These are phyloP conservation scores for Ceratorhiza oryzae-sativae DNA, from an alignment of 1,284 basidiomycete species.

Conservation along the genomic window DNA sequence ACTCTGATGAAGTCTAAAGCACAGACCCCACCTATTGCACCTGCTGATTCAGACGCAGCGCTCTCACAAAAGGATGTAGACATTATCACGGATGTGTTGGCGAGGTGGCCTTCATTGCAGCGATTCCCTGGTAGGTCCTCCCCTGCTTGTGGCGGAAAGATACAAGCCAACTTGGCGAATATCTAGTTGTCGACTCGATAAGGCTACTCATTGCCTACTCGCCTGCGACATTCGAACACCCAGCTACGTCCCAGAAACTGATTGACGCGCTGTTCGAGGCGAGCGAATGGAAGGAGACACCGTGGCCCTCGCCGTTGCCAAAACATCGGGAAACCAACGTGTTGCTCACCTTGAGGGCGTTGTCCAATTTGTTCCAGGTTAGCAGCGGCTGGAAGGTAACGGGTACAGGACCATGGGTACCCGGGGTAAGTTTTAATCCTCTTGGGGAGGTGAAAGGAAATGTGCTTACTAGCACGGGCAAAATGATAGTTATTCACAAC, in stretches of 20 bases:
- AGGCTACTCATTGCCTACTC: slow-evolving; percentile 78
- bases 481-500: slow-evolving; percentile 62
- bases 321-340: slow-evolving; percentile 87
- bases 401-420: slow-evolving; percentile 60
- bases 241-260: slow-evolving; percentile 61
- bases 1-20: slow-evolving; percentile 63
- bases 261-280: slow-evolving; percentile 70
- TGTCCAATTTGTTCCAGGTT: slow-evolving; percentile 79
- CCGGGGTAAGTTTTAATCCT: slow-evolving; percentile 57
- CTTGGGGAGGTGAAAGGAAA: slow-evolving; percentile 6
- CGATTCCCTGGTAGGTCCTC: slow-evolving; percentile 78
- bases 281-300: slow-evolving; percentile 67
- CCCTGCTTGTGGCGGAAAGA: neutral
- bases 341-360: slow-evolving; percentile 79
- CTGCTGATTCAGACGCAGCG: slow-evolving; percentile 45
- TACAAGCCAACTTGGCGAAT: neutral
- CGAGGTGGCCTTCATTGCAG: slow-evolving; percentile 79
- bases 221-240: slow-evolving; percentile 59
- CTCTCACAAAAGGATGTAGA: slow-evolving; percentile 64
- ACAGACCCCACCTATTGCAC: slow-evolving; percentile 50
- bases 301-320: slow-evolving; percentile 60
- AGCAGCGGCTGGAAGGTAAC: slow-evolving; percentile 56
- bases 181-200: slow-evolving; percentile 85
- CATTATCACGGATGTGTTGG: slow-evolving; percentile 68
- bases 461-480: slow-evolving; percentile 6